These are phyloP conservation scores for Lipomyces starkeyi DNA, from an alignment of 805 yeast genomes.

Conservation along the genomic window DNA sequence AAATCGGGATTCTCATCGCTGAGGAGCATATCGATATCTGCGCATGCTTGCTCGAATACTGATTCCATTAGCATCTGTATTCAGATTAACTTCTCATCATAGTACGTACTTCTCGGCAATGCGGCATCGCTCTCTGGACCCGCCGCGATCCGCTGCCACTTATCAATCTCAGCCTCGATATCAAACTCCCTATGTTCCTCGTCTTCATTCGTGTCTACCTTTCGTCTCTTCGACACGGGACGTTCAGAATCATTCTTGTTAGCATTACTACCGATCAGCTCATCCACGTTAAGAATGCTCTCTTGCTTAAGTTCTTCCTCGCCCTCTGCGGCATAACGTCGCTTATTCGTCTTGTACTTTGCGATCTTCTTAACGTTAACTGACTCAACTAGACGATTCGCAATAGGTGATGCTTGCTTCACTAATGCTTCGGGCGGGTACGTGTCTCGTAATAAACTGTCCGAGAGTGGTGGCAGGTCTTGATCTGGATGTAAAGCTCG, in stretches of 20 bases:
- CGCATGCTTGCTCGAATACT: slow-evolving; percentile 16
- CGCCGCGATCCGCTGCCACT: slow-evolving; percentile 16
- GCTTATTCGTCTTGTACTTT: slow-evolving; percentile 27
- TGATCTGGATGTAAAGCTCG: slow-evolving; percentile 47
- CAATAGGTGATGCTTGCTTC: slow-evolving; percentile 15
- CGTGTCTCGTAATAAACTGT: slow-evolving; percentile 2
- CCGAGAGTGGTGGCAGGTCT: slow-evolving; percentile 27
- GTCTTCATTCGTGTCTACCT: neutral
- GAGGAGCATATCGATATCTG: neutral
- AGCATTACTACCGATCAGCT: slow-evolving; percentile 12
- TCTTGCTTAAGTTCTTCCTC: slow-evolving; percentile 13
- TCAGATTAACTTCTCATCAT: neutral
- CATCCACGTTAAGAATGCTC: slow-evolving; percentile 19
- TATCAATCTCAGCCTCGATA: slow-evolving; percentile 17
- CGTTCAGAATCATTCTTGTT: neutral
- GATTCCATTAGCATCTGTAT: neutral
- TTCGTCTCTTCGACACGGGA: neutral
- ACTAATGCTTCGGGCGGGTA: slow-evolving; percentile 22
- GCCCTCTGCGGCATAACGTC: slow-evolving; percentile 15
- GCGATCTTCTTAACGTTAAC: slow-evolving; percentile 27
- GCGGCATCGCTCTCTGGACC: slow-evolving; percentile 13
- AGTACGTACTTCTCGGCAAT: slow-evolving; percentile 9
- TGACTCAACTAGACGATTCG: slow-evolving; percentile 15
- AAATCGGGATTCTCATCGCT: slow-evolving; percentile 9
- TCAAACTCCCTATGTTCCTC: slow-evolving; percentile 10